Percentiles rank a stretch among this genome's conserved stretches.
Evolutionary conservation across 805 yeast species (phyloP).

Genomic region (Kuraishia capsulata): DNA sequence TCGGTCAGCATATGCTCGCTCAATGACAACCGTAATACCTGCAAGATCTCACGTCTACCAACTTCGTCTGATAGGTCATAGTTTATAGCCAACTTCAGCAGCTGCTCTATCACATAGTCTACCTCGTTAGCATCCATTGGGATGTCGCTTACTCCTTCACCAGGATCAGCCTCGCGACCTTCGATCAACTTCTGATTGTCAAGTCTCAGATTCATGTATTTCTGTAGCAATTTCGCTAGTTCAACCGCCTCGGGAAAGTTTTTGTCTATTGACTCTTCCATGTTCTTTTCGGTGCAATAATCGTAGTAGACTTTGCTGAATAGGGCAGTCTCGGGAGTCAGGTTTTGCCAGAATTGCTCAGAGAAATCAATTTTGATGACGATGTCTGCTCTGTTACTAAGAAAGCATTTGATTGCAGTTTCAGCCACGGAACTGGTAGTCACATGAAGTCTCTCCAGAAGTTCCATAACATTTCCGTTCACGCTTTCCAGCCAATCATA

Average conservation of each 20-base stretch:
- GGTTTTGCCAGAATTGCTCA: conserved; percentile 56
- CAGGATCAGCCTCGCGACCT: conserved; percentile 7
- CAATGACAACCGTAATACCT: conserved; percentile 47
- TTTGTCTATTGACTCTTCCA: conserved; percentile 48
- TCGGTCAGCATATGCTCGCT: conserved; percentile 50
- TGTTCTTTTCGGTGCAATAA: conserved; percentile 47
- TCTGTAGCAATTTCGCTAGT: conserved; percentile 49
- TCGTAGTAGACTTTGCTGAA: conserved; percentile 58
- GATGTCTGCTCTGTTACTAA: conserved; percentile 54
- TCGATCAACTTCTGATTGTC: conserved; percentile 15
- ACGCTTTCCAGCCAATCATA: conserved; percentile 63
- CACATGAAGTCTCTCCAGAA: conserved; percentile 66
- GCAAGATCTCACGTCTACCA: conserved; percentile 73
- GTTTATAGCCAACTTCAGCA: conserved; percentile 54
- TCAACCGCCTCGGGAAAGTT: conserved; percentile 74
- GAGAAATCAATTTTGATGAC: conserved; percentile 50
- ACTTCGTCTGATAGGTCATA: conserved; percentile 87
- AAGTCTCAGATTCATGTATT: conserved; percentile 44
- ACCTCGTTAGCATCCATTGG: conserved; percentile 40
- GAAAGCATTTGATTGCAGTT: conserved; percentile 53
- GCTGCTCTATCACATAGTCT: conserved; percentile 69
- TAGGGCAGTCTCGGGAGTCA: conserved; percentile 71
- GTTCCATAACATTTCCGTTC: conserved; percentile 60
- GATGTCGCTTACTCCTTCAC: conserved; percentile 9
- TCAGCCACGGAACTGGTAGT: conserved; percentile 61